A percentile compares a stretch with the other conserved stretches of the same genome.
Evolutionary conservation across 140 eudicot genomes (phyloP).

Genomic region (Cichorium intybus): DNA sequence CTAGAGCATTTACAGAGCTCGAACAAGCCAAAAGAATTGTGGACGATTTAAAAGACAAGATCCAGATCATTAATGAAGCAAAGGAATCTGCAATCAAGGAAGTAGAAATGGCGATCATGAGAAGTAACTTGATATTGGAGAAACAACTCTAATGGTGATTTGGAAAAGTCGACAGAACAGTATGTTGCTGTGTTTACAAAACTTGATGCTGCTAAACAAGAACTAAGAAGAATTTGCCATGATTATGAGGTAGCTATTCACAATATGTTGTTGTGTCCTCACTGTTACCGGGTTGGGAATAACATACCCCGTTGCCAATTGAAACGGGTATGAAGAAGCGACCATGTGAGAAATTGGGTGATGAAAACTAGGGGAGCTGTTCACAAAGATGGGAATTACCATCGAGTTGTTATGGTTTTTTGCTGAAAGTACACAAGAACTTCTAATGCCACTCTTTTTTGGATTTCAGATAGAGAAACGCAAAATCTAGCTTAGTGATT

Average conservation of each 20-base stretch:
- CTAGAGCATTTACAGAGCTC: slow-evolving; percentile 76
- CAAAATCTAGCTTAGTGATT: too few species aligned
- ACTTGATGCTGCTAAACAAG: slow-evolving; percentile 82
- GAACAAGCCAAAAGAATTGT: slow-evolving; percentile 70
- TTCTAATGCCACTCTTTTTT: too few species aligned
- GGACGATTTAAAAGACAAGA: slow-evolving; percentile 68
- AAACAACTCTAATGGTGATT: slow-evolving; percentile 38
- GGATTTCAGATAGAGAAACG: too few species aligned
- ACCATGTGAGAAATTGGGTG: too few species aligned
- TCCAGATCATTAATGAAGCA: slow-evolving; percentile 53
- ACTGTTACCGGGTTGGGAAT: too few species aligned
- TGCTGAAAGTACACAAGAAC: too few species aligned
- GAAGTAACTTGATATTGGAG: slow-evolving; percentile 54
- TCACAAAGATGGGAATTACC: too few species aligned
- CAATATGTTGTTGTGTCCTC: too few species aligned
- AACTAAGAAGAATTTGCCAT: slow-evolving; percentile 56
- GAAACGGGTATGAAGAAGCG: too few species aligned
- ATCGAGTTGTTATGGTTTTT: too few species aligned
- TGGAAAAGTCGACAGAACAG: slow-evolving; percentile 48
- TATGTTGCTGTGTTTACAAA: slow-evolving; percentile 49
- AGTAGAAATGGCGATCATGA: slow-evolving; percentile 57
- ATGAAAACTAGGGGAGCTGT: too few species aligned
- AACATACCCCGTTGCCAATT: too few species aligned
- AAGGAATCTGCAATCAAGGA: slow-evolving; percentile 59
- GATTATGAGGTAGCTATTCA: slow-evolving; percentile 47